Evolutionary conservation across 2,329 filamentous ascomycete genomes (phyloP).

Genomic region (Calonectria honghensis): DNA sequence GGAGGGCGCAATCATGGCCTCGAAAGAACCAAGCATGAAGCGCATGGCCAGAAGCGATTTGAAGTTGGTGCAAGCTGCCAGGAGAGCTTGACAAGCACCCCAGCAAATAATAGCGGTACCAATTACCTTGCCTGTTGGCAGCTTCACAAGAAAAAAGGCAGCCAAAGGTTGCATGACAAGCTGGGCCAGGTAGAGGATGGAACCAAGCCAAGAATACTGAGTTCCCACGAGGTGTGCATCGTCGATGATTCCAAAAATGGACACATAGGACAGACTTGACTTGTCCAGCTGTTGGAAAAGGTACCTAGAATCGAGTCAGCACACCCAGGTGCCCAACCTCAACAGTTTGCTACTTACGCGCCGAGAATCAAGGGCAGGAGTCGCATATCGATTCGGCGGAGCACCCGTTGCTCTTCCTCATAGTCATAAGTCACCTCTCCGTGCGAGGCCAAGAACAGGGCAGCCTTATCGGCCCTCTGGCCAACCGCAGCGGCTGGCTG

Average conservation of each 20-base stretch:
- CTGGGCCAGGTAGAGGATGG: slow-evolving; percentile 60
- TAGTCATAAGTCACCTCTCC: slow-evolving; percentile 15
- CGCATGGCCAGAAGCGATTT: slow-evolving; percentile 66
- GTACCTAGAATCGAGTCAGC: not conserved
- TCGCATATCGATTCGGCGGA: slow-evolving; percentile 5
- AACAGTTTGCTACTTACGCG: not conserved
- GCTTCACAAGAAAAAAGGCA: slow-evolving; percentile 72
- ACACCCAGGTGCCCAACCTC: not conserved
- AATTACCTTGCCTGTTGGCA: slow-evolving; percentile 74
- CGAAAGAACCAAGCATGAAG: slow-evolving; percentile 67
- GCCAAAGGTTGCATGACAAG: slow-evolving; percentile 70
- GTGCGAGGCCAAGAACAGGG: slow-evolving; percentile 4
- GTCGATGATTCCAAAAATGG: slow-evolving; percentile 76
- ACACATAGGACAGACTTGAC: slow-evolving; percentile 72
- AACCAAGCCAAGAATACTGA: slow-evolving; percentile 80
- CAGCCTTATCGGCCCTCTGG: slow-evolving; percentile 8
- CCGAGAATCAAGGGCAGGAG: slow-evolving; percentile 10
- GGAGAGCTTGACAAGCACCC: slow-evolving; percentile 71
- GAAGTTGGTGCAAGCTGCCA: slow-evolving; percentile 70
- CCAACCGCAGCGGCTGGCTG: not conserved
- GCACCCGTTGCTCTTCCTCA: not conserved
- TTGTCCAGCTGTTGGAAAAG: slow-evolving; percentile 55
- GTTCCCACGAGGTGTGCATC: slow-evolving; percentile 68
- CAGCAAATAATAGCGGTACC: slow-evolving; percentile 70
- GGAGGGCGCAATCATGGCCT: slow-evolving; percentile 57